A percentile compares a stretch with the other conserved stretches of the same genome.
Conservation (phyloP, 2,329 filamentous ascomycete genomes). For the Ramularia endophylla region DNA sequence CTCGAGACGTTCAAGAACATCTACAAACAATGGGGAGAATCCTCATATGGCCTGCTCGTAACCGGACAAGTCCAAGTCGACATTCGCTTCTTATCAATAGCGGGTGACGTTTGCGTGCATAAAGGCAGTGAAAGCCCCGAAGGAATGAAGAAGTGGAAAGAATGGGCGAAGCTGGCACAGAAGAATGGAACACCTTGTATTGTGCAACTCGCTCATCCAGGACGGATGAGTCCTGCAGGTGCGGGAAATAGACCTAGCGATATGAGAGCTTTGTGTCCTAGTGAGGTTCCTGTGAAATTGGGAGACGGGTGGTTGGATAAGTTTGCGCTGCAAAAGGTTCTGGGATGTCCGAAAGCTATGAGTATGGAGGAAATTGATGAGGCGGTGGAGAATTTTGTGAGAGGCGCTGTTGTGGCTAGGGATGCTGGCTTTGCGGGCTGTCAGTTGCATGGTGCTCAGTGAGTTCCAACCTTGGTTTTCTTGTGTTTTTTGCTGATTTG, state of each 20-base stretch:
- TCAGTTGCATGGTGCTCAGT: slow-evolving; percentile 45
- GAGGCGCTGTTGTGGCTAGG: slow-evolving; percentile 45
- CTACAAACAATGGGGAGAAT: slow-evolving; percentile 48
- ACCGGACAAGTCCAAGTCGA: slow-evolving; percentile 44
- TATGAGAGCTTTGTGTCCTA: slow-evolving; percentile 32
- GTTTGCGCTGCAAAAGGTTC: slow-evolving; percentile 15
- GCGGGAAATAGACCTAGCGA: slow-evolving; percentile 34
- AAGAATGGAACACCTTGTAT: slow-evolving; percentile 38
- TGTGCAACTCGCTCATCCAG: slow-evolving; percentile 42
- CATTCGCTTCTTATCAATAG: slow-evolving; percentile 34
- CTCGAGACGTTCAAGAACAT: slow-evolving; percentile 38
- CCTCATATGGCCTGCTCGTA: slow-evolving; percentile 39
- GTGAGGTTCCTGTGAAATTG: slow-evolving; percentile 37
- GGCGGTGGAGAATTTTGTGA: slow-evolving; percentile 49
- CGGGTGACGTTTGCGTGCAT: slow-evolving; percentile 28
- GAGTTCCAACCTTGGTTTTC: background rate
- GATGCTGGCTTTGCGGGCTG: slow-evolving; percentile 50
- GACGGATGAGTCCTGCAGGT: slow-evolving; percentile 38
- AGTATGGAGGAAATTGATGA: slow-evolving; percentile 48
- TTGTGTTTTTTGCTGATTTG: background rate
- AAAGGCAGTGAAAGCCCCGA: slow-evolving; percentile 19
- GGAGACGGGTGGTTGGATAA: slow-evolving; percentile 35
- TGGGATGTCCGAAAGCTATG: slow-evolving; percentile 53
- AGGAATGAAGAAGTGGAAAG: slow-evolving; percentile 27
- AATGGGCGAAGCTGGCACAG: slow-evolving; percentile 33